phyloP scores from a whole-genome alignment of 2,329 filamentous ascomycete species.

The Epichloe gansuensis region DNA sequence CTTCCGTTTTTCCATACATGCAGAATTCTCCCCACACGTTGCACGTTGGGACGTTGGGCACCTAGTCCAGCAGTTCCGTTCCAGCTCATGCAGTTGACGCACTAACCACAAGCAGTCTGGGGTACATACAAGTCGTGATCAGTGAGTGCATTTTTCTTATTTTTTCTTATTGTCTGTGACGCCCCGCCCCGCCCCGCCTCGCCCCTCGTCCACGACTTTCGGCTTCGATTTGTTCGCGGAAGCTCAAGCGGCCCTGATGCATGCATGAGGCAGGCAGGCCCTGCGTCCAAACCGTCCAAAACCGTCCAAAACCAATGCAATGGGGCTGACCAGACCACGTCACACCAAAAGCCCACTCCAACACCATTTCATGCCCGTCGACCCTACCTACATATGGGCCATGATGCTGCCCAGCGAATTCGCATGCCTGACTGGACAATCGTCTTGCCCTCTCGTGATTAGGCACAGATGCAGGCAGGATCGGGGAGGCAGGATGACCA shows the following conservation, averaged over 20 bases:
- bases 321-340: constrained; percentile 5
- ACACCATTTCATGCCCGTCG: background rate
- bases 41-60: background rate
- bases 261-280: background rate
- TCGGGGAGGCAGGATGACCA: background rate
- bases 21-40: too few species aligned
- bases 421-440: constrained; percentile 1
- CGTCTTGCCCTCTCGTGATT: constrained; percentile 2
- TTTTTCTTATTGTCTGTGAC: too few species aligned
- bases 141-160: too few species aligned
- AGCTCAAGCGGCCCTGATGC: background rate
- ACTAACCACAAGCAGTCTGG: constrained; percentile 1
- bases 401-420: background rate
- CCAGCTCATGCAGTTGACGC: background rate
- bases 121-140: background rate
- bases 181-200: too few species aligned
- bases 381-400: background rate
- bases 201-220: too few species aligned
- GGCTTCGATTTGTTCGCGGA: background rate
- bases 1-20: too few species aligned
- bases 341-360: constrained; percentile 5
- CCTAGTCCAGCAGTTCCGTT: background rate
- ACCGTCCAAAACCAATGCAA: background rate
- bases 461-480: constrained; percentile 4
- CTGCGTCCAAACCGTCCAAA: background rate